Base-by-base conservation (phyloP, 2,329 filamentous ascomycete genomes). In the Colletotrichum sp. region DNA sequence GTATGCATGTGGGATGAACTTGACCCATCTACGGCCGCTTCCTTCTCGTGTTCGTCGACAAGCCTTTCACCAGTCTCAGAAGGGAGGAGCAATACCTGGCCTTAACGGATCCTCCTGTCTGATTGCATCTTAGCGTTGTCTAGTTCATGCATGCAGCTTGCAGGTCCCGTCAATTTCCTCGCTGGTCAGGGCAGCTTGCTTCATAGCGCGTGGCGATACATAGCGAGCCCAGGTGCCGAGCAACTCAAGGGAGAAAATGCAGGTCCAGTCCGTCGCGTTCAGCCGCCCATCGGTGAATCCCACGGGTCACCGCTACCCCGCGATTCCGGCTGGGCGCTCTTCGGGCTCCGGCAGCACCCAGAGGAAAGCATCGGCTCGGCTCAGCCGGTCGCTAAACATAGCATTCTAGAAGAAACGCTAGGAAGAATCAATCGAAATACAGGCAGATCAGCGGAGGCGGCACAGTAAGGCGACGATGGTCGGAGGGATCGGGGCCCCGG, bases 371-470 rank as follows among this genome's bases (percentile, higher is more conserved):
- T 38, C 14, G 32, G 24, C 24, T 56, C 71, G 71, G 48, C 58
- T 59, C 58, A 52, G n/a, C 21, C n/a, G 34, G 28, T 26, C 14
- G 30, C 69, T 72, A 75, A 72, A 58, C 43, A 48, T 67, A 58
- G 62, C 24, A 21, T 63, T 36, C 8, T 63, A 38, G 55, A 62
- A 67, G 61, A 61, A 64, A 52, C 56, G 55, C 61, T 71, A 74
- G 62, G 16, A 16, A 34, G 16, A 30, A 74, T 66, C 18, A 24
- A 67, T 67, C 55, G 38, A 62, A 56, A 56, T 62, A 30, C 24
- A 67, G 32, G 55, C 48, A 74, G 62, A 67, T 74, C 69, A 67
- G 62, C 73, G 38, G 62, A 58, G 59, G 61, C 32, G 69, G 62
- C 30, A 75, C 26, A 30, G 38, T 38, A 30, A 55, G 43, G 56